A percentile compares a stretch with the other conserved stretches of the same genome.
phyloP scores from a whole-genome alignment of 78 protist genomes.

The Pigoraptor vietnamica region DNA sequence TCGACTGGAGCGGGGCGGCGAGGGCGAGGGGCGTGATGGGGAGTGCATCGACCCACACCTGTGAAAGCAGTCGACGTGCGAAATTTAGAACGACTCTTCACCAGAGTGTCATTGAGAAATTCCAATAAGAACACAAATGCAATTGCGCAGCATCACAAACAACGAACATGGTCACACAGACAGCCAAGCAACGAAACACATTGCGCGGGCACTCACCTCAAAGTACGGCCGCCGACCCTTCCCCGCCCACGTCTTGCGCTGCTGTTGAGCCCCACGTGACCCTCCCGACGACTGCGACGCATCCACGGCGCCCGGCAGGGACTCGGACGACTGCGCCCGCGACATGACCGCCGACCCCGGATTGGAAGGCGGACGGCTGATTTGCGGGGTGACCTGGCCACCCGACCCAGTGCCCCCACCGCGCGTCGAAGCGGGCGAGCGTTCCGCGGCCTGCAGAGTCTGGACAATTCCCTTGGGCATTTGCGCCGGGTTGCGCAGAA shows the following conservation, averaged over 20 bases:
- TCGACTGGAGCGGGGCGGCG: neutral
- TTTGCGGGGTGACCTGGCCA: neutral
- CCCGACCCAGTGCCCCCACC: too few relatives aligned
- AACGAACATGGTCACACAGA: too few relatives aligned
- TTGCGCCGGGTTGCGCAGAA: neutral
- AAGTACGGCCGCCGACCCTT: neutral
- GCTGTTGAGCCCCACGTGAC: neutral
- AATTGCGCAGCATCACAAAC: too few relatives aligned
- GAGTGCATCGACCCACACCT: slow-evolving; percentile 1
- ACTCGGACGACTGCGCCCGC: neutral
- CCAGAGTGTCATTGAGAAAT: too few relatives aligned
- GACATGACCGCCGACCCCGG: neutral
- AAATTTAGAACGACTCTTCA: neutral
- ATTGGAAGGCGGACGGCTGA: neutral
- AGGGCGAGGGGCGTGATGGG: neutral
- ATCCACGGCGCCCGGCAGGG: neutral
- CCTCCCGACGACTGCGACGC: neutral
- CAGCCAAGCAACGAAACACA: too few relatives aligned
- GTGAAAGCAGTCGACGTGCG: neutral
- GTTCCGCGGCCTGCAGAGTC: too few relatives aligned
- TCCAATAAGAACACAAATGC: too few relatives aligned
- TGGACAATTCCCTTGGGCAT: too few relatives aligned
- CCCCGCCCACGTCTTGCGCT: too few relatives aligned
- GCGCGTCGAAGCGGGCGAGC: too few relatives aligned
- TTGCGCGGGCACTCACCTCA: too few relatives aligned